phyloP scores from a whole-genome alignment of 352 stramenopile genomes.

The Globisporangium irregulare region DNA sequence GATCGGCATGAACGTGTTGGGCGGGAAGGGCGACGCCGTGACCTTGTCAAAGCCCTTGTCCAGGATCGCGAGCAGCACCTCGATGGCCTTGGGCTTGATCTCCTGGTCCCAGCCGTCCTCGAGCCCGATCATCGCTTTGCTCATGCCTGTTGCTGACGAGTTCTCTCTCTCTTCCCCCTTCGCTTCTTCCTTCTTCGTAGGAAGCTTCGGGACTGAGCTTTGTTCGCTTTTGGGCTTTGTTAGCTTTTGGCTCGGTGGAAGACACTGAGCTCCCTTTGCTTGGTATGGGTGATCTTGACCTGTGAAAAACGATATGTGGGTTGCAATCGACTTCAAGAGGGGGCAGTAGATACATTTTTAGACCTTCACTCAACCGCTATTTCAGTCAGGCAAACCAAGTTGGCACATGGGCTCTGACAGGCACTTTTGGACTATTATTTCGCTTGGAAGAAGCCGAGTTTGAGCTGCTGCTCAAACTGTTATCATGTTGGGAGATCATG shows the following conservation, averaged over 20 bases:
- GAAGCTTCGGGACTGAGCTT: slow-evolving; percentile 3
- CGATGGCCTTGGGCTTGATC: slow-evolving; percentile 88
- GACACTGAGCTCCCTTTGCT: neutral
- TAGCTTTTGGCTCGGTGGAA: neutral
- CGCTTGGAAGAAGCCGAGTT: too few relatives aligned
- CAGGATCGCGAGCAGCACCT: slow-evolving; percentile 83
- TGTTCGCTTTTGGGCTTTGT: neutral
- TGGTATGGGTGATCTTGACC: neutral
- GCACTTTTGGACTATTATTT: too few relatives aligned
- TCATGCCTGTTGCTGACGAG: slow-evolving; percentile 33
- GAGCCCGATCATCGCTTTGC: slow-evolving; percentile 82
- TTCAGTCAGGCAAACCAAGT: neutral
- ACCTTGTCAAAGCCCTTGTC: slow-evolving; percentile 86
- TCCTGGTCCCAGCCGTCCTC: slow-evolving; percentile 86
- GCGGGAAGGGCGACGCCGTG: slow-evolving; percentile 75
- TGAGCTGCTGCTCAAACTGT: too few relatives aligned
- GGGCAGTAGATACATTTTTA: slow-evolving; percentile 8
- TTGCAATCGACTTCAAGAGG: neutral
- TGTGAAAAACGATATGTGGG: neutral
- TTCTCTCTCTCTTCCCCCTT: neutral
- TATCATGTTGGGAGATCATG: too few relatives aligned
- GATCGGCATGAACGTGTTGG: slow-evolving; percentile 87
- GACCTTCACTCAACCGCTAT: slow-evolving; percentile 10
- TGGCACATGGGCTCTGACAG: too few relatives aligned
- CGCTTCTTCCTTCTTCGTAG: neutral